Evolutionary conservation across 2,329 filamentous ascomycete species (phyloP), one percentile per base, ranked within the genome.

Genomic region (Didymella exigua): DNA sequence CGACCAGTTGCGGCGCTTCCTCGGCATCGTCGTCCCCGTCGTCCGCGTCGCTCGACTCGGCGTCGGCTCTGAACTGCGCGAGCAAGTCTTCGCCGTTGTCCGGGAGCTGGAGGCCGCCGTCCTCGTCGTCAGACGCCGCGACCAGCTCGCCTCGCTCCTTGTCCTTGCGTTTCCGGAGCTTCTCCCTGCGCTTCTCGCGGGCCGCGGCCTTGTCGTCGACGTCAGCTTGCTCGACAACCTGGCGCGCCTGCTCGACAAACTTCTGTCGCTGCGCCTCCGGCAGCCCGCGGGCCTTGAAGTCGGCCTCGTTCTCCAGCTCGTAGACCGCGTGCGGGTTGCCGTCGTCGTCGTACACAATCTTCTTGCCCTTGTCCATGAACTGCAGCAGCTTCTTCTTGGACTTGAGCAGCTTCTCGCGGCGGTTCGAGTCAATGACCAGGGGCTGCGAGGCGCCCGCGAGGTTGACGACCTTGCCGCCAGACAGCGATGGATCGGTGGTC

Each of bases 311-410:
- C 71, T 93, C 89, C 63, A 99, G 86, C 73, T 96, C 90, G 78
- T 98, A 97, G 13, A 96, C 75, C 59, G 90, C 85, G 74, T 95
- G 92, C 3, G 92, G 82, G 58, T 89, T 87, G 64, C 93, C 93
- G 27, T 97, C 91, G 42, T 96, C 93, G 76, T 98, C 93, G 73
- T 93, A 99, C 5, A 97, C 83, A 7, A 97, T 79, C 73, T 95
- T 96, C 34, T 85, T 88, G 11, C 91, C 89, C 71, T 89, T 89
- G 70, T 91, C 90, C 80, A 92, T 96, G 80, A 91, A 90, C 73
- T 96, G 95, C 70, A 91, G 84, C 62, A 97, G 84, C 76, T 96
- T 90, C 82, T 96, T 96, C 82, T 97, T 98, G 18, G 90, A 96
- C 69, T 89, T 89, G 62, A 98, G 84, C n/a, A 96, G 84, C 79